Base-by-base conservation (phyloP, 176 grass and related monocot species). In the Tuctoria greenei region DNA sequence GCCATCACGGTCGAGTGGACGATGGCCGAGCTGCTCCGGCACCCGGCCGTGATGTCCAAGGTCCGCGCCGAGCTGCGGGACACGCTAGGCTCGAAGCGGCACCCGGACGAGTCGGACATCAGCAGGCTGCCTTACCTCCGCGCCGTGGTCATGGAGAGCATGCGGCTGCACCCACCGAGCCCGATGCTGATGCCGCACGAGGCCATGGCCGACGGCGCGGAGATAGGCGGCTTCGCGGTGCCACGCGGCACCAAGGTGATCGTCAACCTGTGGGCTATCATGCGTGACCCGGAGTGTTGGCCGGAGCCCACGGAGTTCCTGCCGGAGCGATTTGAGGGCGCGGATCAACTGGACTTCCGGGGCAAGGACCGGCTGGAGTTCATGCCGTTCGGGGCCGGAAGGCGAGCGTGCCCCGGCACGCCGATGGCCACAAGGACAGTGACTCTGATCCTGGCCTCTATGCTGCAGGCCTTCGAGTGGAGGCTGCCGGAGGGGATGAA, bases 371-470 rank as follows among this genome's bases (percentile, higher is more conserved):
- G 60, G 23, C 67, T 51, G 5, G 86, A 79, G 67, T 91, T 88
- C 71, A 76, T 95, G 76, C 85, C 92, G 21, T 95, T 95, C 76
- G 86, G 92, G 9, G 77, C 85, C 1, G 92, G 92, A 3, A 69
- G 85, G 79, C 36, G 82, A 31, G 31, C 31, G 3, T 31, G 31
- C 31, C 31, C 31, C 31, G 31, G 31, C 31, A 31, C 31, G 31
- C 31, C 31, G 3, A 31, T 31, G 31, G 31, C 31, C 31, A 31
- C 31, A 10, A 45, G 71, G 75, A 67, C 84, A 21, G 75, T 93
- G 27, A 81, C 82, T 4, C 69, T 88, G 10, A 42, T 88, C 3
- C 72, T 95, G 2, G 85, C 83, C 0, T 78, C 78, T 4, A 1
- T 95, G 34, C 69, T 91, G 11, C 82, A 88, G 40, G 67, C 79